A percentile compares a stretch with the other conserved stretches of the same genome.
phyloP scores from a whole-genome alignment of 2,329 filamentous ascomycete genomes.

The Lasiodiplodia sp. region DNA sequence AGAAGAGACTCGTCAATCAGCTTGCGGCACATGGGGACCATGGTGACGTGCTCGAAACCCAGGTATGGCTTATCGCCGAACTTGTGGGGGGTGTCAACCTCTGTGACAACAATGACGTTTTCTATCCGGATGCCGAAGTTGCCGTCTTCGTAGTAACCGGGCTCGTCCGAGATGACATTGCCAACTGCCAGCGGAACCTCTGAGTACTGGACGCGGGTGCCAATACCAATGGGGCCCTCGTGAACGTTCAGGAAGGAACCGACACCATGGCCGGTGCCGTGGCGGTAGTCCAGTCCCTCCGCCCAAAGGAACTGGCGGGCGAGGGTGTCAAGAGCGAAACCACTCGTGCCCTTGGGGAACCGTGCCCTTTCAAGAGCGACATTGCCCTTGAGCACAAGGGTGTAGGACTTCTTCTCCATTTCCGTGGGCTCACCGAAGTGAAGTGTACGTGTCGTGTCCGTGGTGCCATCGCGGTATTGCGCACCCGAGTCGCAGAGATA shows the following conservation, averaged over 20 bases:
- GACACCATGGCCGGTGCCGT: constrained; percentile 95
- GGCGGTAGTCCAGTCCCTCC: constrained; percentile 90
- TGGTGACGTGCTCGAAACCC: constrained; percentile 95
- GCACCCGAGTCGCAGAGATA: constrained; percentile 97
- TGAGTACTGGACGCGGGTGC: constrained; percentile 87
- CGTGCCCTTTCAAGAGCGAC: constrained; percentile 86
- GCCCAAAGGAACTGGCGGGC: constrained; percentile 94
- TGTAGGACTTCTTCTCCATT: constrained; percentile 88
- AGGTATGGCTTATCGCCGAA: constrained; percentile 95
- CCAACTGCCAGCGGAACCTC: constrained; percentile 90
- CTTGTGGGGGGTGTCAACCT: constrained; percentile 83
- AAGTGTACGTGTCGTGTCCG: constrained; percentile 90
- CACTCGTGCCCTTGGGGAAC: constrained; percentile 94
- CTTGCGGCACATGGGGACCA: constrained; percentile 93
- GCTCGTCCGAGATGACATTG: constrained; percentile 95
- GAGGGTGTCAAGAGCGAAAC: constrained; percentile 86
- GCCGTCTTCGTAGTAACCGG: constrained; percentile 96
- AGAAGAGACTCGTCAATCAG: constrained; percentile 79
- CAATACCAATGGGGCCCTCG: constrained; percentile 95
- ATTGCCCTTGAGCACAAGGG: constrained; percentile 91
- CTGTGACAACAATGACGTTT: constrained; percentile 90
- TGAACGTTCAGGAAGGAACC: constrained; percentile 97
- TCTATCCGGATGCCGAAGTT: constrained; percentile 95
- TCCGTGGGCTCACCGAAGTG: constrained; percentile 88
- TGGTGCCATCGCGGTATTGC: constrained; percentile 96